Evolutionary conservation across 495 filamentous ascomycete genomes (phyloP).

Genomic region (Halenospora varia): DNA sequence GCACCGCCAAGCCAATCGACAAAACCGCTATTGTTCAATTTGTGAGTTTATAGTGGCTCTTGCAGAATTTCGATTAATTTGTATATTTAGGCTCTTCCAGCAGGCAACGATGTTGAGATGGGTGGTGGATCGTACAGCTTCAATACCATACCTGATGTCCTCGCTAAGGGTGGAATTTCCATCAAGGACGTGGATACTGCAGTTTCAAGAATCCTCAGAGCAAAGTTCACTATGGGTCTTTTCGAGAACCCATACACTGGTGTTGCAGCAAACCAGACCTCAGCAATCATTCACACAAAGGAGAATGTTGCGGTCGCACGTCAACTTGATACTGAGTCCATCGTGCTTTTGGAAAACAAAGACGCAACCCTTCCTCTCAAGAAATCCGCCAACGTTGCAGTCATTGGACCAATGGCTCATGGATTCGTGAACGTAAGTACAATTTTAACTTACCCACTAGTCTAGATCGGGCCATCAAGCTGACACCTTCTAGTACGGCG

Average conservation of each 20-base stretch:
- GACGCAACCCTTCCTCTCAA: conserved; percentile 55
- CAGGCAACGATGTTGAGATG: conserved; percentile 75
- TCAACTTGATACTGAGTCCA: conserved; percentile 61
- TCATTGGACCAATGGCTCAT: conserved; percentile 72
- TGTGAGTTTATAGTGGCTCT: background rate
- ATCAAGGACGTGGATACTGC: conserved; percentile 56
- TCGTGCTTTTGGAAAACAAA: conserved; percentile 67
- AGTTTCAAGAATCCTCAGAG: conserved; percentile 54
- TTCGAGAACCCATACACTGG: conserved; percentile 63
- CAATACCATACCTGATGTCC: conserved; percentile 57
- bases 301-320: conserved; percentile 52
- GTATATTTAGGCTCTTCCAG: conserved; percentile 45
- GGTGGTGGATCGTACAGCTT: conserved; percentile 70
- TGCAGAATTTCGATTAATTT: background rate
- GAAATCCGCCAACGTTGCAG: conserved; percentile 57
- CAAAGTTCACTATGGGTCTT: conserved; percentile 62
- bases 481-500: conserved; percentile 60
- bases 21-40: conserved; percentile 50
- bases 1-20: conserved; percentile 52
- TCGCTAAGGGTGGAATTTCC: conserved; percentile 55
- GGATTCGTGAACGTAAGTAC: conserved; percentile 61
- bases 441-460: background rate
- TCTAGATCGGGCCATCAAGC: too few species aligned
- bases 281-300: conserved; percentile 52
- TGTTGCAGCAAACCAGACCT: conserved; percentile 45